Conservation (phyloP, 139 green algal genomes). For the Yamagishiella unicocca region DNA sequence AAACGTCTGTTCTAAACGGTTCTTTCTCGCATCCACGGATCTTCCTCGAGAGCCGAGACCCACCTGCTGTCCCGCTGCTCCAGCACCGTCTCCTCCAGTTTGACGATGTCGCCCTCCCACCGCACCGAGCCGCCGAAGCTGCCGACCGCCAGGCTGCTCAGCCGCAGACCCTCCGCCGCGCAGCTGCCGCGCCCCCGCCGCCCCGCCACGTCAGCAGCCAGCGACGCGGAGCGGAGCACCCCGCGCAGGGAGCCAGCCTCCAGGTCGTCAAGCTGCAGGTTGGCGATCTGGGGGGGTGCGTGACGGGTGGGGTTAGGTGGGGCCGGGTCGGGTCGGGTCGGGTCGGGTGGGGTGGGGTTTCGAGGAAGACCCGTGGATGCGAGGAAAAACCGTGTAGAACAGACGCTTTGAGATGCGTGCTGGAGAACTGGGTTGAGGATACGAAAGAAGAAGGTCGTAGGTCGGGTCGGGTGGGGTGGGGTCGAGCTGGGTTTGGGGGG, state of each 20-base stretch:
- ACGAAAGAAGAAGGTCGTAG: no score
- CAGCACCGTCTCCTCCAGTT: conserved; percentile 85
- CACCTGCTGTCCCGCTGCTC: conserved; percentile 72
- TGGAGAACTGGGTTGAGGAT: no score
- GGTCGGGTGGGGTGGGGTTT: no score
- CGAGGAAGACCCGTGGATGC: no score
- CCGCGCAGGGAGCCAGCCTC: conserved; percentile 89
- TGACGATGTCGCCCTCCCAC: conserved; percentile 91
- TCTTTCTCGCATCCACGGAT: no score
- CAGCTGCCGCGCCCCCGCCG: conserved; percentile 65
- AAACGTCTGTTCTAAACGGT: no score
- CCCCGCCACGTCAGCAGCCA: conserved; percentile 78
- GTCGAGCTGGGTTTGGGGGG: neutral
- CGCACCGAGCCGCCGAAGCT: conserved; percentile 49
- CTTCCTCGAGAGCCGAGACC: neutral
- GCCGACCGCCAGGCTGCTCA: conserved; percentile 70
- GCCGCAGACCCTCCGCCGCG: conserved; percentile 71
- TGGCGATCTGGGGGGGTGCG: conserved; percentile 31
- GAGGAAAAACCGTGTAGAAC: no score
- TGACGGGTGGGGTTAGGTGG: neutral
- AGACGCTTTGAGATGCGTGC: no score
- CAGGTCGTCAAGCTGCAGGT: conserved; percentile 89
- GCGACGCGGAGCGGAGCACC: conserved; percentile 69
- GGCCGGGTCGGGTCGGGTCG: no score
- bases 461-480: neutral